Conservation (phyloP, 495 filamentous ascomycete genomes). For the Cladorrhinum samala region DNA sequence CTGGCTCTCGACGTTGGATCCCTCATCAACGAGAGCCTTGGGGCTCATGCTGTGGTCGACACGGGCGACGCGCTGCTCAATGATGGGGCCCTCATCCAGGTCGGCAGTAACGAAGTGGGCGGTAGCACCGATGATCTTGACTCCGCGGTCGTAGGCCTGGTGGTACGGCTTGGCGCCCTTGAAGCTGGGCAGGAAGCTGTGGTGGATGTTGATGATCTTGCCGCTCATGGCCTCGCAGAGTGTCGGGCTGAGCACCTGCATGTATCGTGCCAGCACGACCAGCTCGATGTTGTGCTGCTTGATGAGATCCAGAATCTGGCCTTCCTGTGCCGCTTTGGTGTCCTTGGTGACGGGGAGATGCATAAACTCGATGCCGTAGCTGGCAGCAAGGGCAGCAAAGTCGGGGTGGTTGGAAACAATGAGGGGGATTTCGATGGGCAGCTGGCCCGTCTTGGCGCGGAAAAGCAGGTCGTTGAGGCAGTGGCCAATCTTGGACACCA, state of each 20-base stretch:
- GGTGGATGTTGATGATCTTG: conserved; percentile 77
- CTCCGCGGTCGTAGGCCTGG: conserved; percentile 69
- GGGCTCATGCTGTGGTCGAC: conserved; percentile 65
- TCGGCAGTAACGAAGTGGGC: conserved; percentile 73
- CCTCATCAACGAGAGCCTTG: conserved; percentile 64
- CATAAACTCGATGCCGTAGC: conserved; percentile 65
- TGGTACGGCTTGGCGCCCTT: conserved; percentile 79
- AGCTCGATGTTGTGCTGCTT: conserved; percentile 59
- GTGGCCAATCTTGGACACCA: conserved; percentile 77
- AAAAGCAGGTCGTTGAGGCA: conserved; percentile 77
- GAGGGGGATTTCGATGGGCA: conserved; percentile 62
- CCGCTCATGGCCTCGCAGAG: conserved; percentile 67
- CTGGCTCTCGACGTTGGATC: conserved; percentile 69
- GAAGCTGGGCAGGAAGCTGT: conserved; percentile 71
- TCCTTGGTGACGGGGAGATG: conserved; percentile 66
- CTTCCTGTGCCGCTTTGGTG: conserved; percentile 64
- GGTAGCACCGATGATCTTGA: conserved; percentile 74
- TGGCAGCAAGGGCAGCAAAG: conserved; percentile 57
- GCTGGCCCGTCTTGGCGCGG: conserved; percentile 55
- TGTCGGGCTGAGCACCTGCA: conserved; percentile 71
- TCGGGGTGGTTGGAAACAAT: conserved; percentile 71
- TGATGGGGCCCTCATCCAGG: conserved; percentile 71
- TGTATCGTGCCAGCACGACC: conserved; percentile 72
- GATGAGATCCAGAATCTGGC: conserved; percentile 57
- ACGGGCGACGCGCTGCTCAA: conserved; percentile 66